Evolutionary conservation across 768 basidiomycete species (phyloP).

Genomic region (Flagelloscypha sp.): DNA sequence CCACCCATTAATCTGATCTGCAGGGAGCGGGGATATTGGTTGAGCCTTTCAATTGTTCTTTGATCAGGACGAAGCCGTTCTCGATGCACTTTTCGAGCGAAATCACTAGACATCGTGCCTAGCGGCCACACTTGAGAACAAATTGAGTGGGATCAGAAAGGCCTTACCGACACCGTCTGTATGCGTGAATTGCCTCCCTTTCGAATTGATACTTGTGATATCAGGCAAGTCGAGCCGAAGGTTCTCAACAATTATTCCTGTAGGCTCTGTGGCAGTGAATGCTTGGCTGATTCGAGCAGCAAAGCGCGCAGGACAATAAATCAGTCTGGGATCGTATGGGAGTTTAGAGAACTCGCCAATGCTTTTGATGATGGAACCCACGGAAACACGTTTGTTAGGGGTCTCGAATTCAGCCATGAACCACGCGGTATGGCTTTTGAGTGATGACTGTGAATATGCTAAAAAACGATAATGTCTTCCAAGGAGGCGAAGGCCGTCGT

Average conservation of each 20-base stretch:
- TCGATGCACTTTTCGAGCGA: no score
- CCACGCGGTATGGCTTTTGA: constrained; percentile 62
- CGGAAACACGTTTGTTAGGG: no score
- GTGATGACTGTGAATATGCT: constrained; percentile 66
- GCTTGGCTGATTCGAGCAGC: constrained; percentile 67
- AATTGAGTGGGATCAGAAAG: no score
- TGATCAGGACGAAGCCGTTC: no score
- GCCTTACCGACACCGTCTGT: no score
- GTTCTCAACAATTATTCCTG: constrained; percentile 40
- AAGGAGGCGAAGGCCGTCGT: constrained; percentile 46
- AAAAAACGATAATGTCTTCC: constrained; percentile 52
- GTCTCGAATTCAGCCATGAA: constrained; percentile 13
- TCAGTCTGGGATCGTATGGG: constrained; percentile 34
- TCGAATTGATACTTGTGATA: no score
- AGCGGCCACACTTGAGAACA: no score
- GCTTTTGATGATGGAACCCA: constrained; percentile 42
- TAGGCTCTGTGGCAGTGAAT: constrained; percentile 66
- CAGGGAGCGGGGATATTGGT: constrained; percentile 38
- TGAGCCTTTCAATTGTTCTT: no score
- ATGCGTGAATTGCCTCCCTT: no score
- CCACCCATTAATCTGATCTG: constrained; percentile 61
- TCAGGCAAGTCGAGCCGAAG: no score
- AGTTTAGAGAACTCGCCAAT: constrained; percentile 48
- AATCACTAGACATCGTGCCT: no score
- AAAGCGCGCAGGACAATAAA: constrained; percentile 59